phyloP scores from a whole-genome alignment of 768 basidiomycete genomes.

The Amanita polypyramis region DNA sequence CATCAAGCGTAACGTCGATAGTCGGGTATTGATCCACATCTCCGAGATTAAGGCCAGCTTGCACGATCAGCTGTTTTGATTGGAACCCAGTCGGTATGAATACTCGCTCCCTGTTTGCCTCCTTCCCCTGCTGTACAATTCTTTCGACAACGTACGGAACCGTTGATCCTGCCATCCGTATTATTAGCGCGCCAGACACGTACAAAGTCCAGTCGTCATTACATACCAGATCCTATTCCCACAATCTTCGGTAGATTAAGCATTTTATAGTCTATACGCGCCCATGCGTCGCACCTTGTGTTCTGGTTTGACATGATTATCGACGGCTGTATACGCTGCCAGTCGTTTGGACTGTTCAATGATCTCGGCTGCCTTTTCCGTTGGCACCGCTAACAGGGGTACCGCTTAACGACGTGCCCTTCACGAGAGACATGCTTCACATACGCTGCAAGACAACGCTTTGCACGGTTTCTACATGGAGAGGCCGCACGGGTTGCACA shows the following conservation, averaged over 20 bases:
- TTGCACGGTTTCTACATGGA: background rate
- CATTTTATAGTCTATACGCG: background rate
- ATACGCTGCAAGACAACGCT: background rate
- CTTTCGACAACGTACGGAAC: slow-evolving; percentile 96
- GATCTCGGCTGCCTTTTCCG: slow-evolving; percentile 22
- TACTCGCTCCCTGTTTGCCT: slow-evolving; percentile 67
- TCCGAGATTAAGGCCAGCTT: slow-evolving; percentile 64
- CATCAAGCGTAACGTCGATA: slow-evolving; percentile 96
- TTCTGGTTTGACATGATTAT: slow-evolving; percentile 72
- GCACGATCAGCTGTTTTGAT: slow-evolving; percentile 89
- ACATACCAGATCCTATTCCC: slow-evolving; percentile 65
- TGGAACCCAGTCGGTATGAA: slow-evolving; percentile 97
- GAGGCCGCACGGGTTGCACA: background rate
- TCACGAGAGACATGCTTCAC: background rate
- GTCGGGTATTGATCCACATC: slow-evolving; percentile 83
- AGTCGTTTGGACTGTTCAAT: slow-evolving; percentile 82
- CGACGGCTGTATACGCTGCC: slow-evolving; percentile 92
- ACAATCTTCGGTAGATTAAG: slow-evolving; percentile 44
- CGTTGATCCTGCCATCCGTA: slow-evolving; percentile 59
- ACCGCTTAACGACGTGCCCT: slow-evolving; percentile 5
- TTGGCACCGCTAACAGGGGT: slow-evolving; percentile 12
- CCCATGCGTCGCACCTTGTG: slow-evolving; percentile 47
- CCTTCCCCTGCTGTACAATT: slow-evolving; percentile 73
- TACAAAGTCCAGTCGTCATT: slow-evolving; percentile 25
- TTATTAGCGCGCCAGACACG: slow-evolving; percentile 19